Conservation (phyloP, 768 basidiomycete species). For the Amanita pseudoporphyria region DNA sequence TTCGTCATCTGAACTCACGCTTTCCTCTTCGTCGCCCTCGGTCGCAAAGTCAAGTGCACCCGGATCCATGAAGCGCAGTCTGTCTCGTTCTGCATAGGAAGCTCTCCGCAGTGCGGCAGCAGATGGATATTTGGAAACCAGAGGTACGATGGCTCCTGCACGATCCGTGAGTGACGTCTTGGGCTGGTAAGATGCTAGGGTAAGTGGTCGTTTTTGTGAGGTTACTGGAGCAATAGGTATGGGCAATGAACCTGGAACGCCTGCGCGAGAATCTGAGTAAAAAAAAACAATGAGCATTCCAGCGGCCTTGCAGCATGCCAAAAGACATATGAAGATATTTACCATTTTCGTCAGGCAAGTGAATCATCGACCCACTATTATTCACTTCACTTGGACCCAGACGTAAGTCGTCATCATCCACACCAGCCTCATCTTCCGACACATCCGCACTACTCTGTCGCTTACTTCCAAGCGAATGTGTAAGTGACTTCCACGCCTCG, state of each 20-base stretch:
- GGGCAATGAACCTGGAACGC: slow-evolving; percentile 50
- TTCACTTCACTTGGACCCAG: neutral
- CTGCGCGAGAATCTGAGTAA: slow-evolving; percentile 11
- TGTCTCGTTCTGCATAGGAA: slow-evolving; percentile 62
- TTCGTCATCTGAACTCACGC: slow-evolving; percentile 16
- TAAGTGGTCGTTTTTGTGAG: slow-evolving; percentile 29
- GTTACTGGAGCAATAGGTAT: slow-evolving; percentile 41
- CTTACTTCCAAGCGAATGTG: slow-evolving; percentile 24
- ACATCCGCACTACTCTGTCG: slow-evolving; percentile 19
- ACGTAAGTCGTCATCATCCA: neutral
- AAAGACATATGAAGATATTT: slow-evolving; percentile 8
- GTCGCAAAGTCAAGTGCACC: slow-evolving; percentile 54
- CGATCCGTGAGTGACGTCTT: slow-evolving; percentile 35
- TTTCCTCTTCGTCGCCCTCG: slow-evolving; percentile 43
- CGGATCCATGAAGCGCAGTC: slow-evolving; percentile 53
- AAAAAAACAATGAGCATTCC: neutral
- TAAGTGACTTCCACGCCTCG: slow-evolving; percentile 55
- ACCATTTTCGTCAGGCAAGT: slow-evolving; percentile 7
- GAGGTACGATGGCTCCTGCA: slow-evolving; percentile 19
- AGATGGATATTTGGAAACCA: slow-evolving; percentile 23
- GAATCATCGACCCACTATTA: slow-evolving; percentile 1
- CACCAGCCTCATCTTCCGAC: slow-evolving; percentile 21
- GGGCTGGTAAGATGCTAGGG: slow-evolving; percentile 49
- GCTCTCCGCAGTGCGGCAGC: slow-evolving; percentile 47
- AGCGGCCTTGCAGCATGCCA: neutral